A percentile compares a stretch with the other conserved stretches of the same genome.
Evolutionary conservation across 805 yeast genomes (phyloP).

Genomic region (Candida anglica): DNA sequence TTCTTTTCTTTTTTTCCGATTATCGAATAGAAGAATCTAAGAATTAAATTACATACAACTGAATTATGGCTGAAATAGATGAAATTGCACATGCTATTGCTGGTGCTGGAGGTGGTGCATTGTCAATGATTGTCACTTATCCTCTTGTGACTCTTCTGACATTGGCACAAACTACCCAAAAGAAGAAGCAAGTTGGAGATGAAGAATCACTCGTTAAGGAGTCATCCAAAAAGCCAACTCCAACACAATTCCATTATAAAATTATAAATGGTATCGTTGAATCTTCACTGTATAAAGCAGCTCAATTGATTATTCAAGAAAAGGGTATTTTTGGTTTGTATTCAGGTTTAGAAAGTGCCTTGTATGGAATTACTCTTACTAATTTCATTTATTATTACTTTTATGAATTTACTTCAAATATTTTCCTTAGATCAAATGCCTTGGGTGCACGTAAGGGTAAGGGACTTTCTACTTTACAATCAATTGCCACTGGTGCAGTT

Average conservation of each 20-base stretch:
- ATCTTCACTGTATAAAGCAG: conserved; percentile 21
- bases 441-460: conserved; percentile 18
- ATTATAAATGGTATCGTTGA: conserved; percentile 11
- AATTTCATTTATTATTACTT: conserved; percentile 89
- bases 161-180: conserved; percentile 69
- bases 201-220: conserved; percentile 7
- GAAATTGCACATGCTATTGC: conserved; percentile 85
- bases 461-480: conserved; percentile 58
- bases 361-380: conserved; percentile 80
- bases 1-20: no score
- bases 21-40: no score
- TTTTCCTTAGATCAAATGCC: conserved; percentile 35
- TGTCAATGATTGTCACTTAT: conserved; percentile 82
- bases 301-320: conserved; percentile 42
- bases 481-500: conserved; percentile 73
- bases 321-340: conserved; percentile 72
- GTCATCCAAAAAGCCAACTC: conserved; percentile 4
- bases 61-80: conserved; percentile 38
- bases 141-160: conserved; percentile 87
- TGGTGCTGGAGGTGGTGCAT: conserved; percentile 92
- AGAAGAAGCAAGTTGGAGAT: conserved; percentile 17
- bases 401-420: conserved; percentile 65
- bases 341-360: conserved; percentile 83
- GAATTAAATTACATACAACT: no score
- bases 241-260: conserved; percentile 9